Evolutionary conservation across 2,329 filamentous ascomycete species (phyloP).

Genomic region (Monosporascus ibericus): DNA sequence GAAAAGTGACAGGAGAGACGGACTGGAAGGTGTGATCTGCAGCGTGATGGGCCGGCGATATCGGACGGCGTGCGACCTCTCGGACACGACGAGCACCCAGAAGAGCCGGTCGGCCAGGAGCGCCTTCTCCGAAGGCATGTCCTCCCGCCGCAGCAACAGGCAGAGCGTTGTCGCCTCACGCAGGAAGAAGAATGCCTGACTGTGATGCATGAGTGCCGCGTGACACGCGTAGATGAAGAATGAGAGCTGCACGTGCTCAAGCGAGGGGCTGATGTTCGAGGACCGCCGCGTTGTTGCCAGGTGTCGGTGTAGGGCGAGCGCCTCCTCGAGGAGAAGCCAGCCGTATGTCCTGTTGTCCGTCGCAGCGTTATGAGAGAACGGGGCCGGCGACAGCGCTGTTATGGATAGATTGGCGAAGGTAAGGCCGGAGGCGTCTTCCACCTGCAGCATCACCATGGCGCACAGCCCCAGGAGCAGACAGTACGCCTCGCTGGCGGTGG

Average conservation of each 20-base stretch:
- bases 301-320: conserved; percentile 27
- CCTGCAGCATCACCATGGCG: conserved; percentile 35
- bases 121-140: conserved; percentile 15
- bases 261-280: conserved; percentile 21
- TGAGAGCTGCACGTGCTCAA: conserved; percentile 33
- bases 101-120: conserved; percentile 32
- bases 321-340: conserved; percentile 31
- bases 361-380: not conserved
- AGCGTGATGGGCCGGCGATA: conserved; percentile 38
- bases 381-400: no score
- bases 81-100: conserved; percentile 38
- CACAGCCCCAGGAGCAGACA: conserved; percentile 33
- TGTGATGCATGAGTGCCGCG: conserved; percentile 35
- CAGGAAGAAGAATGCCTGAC: conserved; percentile 37
- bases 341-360: conserved; percentile 33
- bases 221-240: conserved; percentile 42
- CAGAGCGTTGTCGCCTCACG: conserved; percentile 37
- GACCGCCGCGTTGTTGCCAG: conserved; percentile 21
- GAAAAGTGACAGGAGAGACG: conserved; percentile 15
- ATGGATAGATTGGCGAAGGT: conserved; percentile 26
- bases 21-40: conserved; percentile 32
- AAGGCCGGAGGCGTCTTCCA: conserved; percentile 29
- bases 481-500: conserved; percentile 27
- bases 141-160: conserved; percentile 26
- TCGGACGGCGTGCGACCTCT: conserved; percentile 38